phyloP scores from a whole-genome alignment of 768 basidiomycete species.

The Leucosporidium scottii region DNA sequence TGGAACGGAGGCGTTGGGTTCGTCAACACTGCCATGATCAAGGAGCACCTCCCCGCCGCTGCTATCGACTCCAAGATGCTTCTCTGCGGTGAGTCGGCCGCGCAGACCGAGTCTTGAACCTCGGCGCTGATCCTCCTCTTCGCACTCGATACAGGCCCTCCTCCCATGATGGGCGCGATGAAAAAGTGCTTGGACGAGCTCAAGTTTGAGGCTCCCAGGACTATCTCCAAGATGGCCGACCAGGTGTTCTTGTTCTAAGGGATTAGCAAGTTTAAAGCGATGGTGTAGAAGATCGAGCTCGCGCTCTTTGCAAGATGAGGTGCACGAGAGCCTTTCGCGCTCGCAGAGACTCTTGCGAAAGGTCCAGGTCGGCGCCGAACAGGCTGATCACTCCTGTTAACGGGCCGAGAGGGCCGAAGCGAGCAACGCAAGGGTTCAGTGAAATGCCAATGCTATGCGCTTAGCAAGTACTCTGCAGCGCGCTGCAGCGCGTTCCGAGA shows the following conservation, averaged over 20 bases:
- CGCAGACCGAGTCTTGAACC: background rate
- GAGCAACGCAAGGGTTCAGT: too few relatives aligned
- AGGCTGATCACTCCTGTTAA: too few relatives aligned
- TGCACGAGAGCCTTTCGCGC: too few relatives aligned
- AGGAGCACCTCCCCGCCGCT: constrained; percentile 61
- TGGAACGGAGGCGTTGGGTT: constrained; percentile 92
- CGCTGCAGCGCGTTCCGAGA: too few relatives aligned
- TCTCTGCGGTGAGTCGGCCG: constrained; percentile 65
- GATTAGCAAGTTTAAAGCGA: too few relatives aligned
- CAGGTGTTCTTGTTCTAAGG: constrained; percentile 12
- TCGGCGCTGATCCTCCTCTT: background rate
- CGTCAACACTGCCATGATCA: constrained; percentile 85
- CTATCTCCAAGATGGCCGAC: constrained; percentile 87
- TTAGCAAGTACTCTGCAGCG: too few relatives aligned
- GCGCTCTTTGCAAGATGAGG: too few relatives aligned
- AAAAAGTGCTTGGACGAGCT: constrained; percentile 85
- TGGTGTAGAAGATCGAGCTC: too few relatives aligned
- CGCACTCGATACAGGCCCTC: constrained; percentile 50
- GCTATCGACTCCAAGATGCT: constrained; percentile 64
- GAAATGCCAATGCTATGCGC: too few relatives aligned
- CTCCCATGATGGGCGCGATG: constrained; percentile 72
- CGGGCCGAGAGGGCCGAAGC: too few relatives aligned
- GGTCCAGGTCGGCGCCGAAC: too few relatives aligned
- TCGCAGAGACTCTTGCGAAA: too few relatives aligned
- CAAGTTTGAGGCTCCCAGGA: constrained; percentile 75